A percentile compares a stretch with the other conserved stretches of the same genome.
These are phyloP conservation scores for Yamadazyma songkhlaensis DNA, from an alignment of 1,139 yeast genomes.

Conservation along the genomic window DNA sequence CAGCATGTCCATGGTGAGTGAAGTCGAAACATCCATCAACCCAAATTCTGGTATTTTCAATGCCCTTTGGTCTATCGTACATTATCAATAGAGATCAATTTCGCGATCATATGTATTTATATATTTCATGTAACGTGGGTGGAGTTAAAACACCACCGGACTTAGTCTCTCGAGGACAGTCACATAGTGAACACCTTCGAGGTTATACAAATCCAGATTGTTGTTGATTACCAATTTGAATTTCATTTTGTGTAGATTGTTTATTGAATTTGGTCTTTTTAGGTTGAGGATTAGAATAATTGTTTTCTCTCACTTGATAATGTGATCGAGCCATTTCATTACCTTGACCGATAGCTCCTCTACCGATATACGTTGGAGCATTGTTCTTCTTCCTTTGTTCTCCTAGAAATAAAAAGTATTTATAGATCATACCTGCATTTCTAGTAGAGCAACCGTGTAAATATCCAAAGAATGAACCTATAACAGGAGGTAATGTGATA, in stretches of 20 bases:
- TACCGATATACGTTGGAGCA: conserved; percentile 21
- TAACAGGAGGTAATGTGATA: conserved; percentile 72
- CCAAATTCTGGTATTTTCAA: conserved; percentile 62
- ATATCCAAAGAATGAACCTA: conserved; percentile 79
- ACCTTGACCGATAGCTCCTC: conserved; percentile 15
- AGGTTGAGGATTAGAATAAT: conserved; percentile 11
- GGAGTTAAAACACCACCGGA: too few species aligned
- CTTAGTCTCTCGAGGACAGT: too few species aligned
- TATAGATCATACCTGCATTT: conserved; percentile 75
- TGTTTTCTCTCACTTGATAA: conserved; percentile 3
- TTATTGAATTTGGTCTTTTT: neutral
- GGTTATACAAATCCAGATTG: conserved; percentile 27
- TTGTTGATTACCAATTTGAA: conserved; percentile 24
- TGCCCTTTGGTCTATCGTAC: conserved; percentile 46
- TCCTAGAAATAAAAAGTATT: conserved; percentile 39
- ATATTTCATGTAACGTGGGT: too few species aligned
- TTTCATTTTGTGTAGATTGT: conserved; percentile 8
- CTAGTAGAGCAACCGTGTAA: conserved; percentile 84
- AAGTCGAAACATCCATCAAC: conserved; percentile 97
- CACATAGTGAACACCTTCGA: too few species aligned
- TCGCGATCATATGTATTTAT: too few species aligned
- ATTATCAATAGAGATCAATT: conserved; percentile 13
- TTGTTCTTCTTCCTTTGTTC: conserved; percentile 26
- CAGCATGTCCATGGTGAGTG: conserved; percentile 97
- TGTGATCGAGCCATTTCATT: conserved; percentile 3